These are phyloP conservation scores for Phytophthora megakarya DNA, from an alignment of 352 stramenopile genomes.

Conservation along the genomic window DNA sequence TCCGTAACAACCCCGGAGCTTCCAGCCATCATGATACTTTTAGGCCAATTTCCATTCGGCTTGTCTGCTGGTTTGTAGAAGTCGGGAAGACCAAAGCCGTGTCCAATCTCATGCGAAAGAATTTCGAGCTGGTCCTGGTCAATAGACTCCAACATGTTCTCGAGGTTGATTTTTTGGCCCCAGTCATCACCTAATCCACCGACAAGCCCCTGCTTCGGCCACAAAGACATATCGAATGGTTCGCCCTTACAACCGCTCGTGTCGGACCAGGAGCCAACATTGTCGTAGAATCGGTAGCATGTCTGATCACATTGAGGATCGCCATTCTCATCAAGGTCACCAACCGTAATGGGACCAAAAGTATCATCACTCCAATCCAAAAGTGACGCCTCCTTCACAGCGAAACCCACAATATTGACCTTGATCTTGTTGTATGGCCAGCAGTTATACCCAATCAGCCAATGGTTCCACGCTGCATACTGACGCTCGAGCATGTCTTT, in stretches of 20 bases:
- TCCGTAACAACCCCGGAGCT: slow-evolving; percentile 28
- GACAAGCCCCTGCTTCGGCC: slow-evolving; percentile 33
- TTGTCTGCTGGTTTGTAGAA: slow-evolving; percentile 24
- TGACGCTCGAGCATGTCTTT: slow-evolving; percentile 9
- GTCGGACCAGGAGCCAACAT: slow-evolving; percentile 26
- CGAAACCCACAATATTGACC: too few species aligned
- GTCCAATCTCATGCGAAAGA: slow-evolving; percentile 41
- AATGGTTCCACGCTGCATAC: slow-evolving; percentile 1
- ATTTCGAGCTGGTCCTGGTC: slow-evolving; percentile 34
- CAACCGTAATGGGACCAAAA: slow-evolving; percentile 33
- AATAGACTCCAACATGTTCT: slow-evolving; percentile 36
- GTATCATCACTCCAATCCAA: slow-evolving; percentile 29
- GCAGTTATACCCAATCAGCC: slow-evolving; percentile 2
- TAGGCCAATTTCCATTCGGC: slow-evolving; percentile 14
- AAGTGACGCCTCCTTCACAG: slow-evolving; percentile 14
- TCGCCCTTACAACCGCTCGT: slow-evolving; percentile 35
- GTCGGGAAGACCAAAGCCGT: slow-evolving; percentile 26
- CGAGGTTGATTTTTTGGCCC: slow-evolving; percentile 31
- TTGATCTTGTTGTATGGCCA: too few species aligned
- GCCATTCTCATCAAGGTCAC: slow-evolving; percentile 32
- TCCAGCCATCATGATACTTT: slow-evolving; percentile 32
- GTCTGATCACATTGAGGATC: slow-evolving; percentile 36
- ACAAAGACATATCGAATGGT: slow-evolving; percentile 45
- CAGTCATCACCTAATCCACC: slow-evolving; percentile 31
- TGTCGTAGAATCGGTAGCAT: slow-evolving; percentile 44